Evolutionary conservation across 1,284 basidiomycete species (phyloP).

Genomic region (Mycena citricolor): DNA sequence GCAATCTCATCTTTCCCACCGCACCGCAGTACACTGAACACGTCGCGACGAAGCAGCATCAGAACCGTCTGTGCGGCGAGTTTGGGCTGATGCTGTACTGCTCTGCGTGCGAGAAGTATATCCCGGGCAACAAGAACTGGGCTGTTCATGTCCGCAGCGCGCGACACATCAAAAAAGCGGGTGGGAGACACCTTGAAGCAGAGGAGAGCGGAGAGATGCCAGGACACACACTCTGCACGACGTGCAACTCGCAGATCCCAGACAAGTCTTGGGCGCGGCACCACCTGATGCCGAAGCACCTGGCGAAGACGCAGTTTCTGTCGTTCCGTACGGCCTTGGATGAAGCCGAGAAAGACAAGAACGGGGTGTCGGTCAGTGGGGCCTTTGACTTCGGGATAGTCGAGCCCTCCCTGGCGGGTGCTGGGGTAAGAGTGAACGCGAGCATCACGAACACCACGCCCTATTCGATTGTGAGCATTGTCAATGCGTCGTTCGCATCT

Average conservation of each 20-base stretch:
- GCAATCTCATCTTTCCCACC: conserved; percentile 34
- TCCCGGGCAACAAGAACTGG: conserved; percentile 31
- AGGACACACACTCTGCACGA: conserved; percentile 35
- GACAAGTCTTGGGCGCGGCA: conserved; percentile 36
- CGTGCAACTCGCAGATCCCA: conserved; percentile 38
- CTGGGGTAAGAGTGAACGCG: conserved; percentile 25
- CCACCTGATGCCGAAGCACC: conserved; percentile 30
- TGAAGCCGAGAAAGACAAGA: conserved; percentile 35
- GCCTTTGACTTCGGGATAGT: conserved; percentile 39
- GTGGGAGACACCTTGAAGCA: conserved; percentile 28
- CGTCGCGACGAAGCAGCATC: conserved; percentile 28
- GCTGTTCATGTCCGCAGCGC: conserved; percentile 29
- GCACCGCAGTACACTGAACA: conserved; percentile 30
- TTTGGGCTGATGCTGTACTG: conserved; percentile 27
- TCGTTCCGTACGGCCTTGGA: conserved; percentile 24
- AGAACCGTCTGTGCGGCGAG: conserved; percentile 24
- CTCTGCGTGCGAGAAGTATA: conserved; percentile 32
- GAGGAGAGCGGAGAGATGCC: conserved; percentile 30
- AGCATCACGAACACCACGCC: conserved; percentile 35
- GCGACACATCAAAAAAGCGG: conserved; percentile 28
- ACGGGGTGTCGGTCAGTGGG: conserved; percentile 31
- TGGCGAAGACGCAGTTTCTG: conserved; percentile 34
- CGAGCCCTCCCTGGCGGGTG: conserved; percentile 28
- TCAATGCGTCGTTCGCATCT: conserved; percentile 38
- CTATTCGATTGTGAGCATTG: conserved; percentile 30